Evolutionary conservation across 805 yeast species (phyloP), one percentile per base, ranked within the genome.

Genomic region (Candida chauliodis): DNA sequence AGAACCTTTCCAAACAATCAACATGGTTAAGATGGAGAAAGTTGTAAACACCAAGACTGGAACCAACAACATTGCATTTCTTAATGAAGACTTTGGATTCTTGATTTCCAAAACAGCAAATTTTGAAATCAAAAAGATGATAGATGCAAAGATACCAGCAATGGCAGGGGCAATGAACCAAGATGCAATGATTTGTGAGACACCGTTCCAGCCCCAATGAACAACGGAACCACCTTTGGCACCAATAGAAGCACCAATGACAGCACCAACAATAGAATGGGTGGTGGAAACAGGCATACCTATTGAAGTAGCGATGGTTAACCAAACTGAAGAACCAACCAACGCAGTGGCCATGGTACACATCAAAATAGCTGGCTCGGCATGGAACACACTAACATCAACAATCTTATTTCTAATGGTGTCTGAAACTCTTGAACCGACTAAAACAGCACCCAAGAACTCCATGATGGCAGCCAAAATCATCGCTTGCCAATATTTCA

Each of bases 241-340:
- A 29, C 89, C 91, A 49, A 84, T 73, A 44, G 86, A 82, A 7
- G 84, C 73, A 47, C 91, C 91, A 42, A 82, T 79, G 28, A 80
- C 71, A 29, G 78, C 89, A 51, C 90, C 90, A 36, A 83, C 82
- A 46, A 84, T 81, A 8, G 88, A 79, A 53, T 84, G 90, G 8
- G 91, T 83, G 13, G 90, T 81, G 14, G 90, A 83, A 30, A 82
- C 89, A n/a, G 90, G 90, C 75, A 79, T 72, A 45, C 86, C 85
- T 22, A 81, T 59, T 2, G 56, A 44, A 11, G 90, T 84, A 27
- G 90, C 90, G 42, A 79, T 38, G 4, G 82, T 63, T 38, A 83
- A 68, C 90, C 90, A 83, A 20, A 68, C 30, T 1, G 90, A 79
- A 4, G 88, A 79, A 30, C 90, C 91, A 39, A 81, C 76, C 38